Base-by-base conservation (phyloP, 1,284 basidiomycete species). In the Coriolopsis trogii region DNA sequence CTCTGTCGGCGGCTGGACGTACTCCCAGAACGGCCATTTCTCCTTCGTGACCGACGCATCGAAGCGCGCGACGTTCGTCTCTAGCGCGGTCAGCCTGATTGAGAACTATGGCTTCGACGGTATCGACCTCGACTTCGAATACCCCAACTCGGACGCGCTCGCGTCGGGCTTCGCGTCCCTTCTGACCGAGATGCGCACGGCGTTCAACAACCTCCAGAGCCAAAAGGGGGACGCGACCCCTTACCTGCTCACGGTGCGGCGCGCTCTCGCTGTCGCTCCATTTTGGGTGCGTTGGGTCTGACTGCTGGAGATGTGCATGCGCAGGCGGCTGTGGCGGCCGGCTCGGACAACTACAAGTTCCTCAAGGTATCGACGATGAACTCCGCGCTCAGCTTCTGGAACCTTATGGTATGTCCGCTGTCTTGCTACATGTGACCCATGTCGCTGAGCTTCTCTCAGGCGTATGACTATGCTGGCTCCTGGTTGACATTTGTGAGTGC, bases 71-170 rank as follows among this genome's bases (percentile, higher is more conserved):
- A 84, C 71, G 5, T 98, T 97, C 63, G 89, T 93, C 36, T 67
- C 70, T 31, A 82, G 77, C 41, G 87, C 89, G 0, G 82, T 95
- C 30, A 75, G 80, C 49, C 67, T 95, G 7, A 78, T 96, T 30
- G 87, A 94, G 64, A 86, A 96, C 68, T 90, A 93, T 54, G 94
- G 92, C 0, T 81, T 98, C 33, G 94, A 96, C 60, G 94, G 94
- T 41, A 79, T 89, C 59, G 87, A 90, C 55, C 66, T 90, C 40
- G 87, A 91, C 66, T 89, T 81, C 69, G 83, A 86, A 70, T 88
- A 81, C 59, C 82, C 85, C 1, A 60, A 75, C 26, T 77, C 65
- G 51, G 63, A 73, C 5, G 78, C 67, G 4, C 74, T 81, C 58
- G 84, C 81, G 2, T 75, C 81, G 61, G 83, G 79, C 6, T 79